phyloP scores from a whole-genome alignment of 495 filamentous ascomycete genomes.

The Corynascus novoguineensis region DNA sequence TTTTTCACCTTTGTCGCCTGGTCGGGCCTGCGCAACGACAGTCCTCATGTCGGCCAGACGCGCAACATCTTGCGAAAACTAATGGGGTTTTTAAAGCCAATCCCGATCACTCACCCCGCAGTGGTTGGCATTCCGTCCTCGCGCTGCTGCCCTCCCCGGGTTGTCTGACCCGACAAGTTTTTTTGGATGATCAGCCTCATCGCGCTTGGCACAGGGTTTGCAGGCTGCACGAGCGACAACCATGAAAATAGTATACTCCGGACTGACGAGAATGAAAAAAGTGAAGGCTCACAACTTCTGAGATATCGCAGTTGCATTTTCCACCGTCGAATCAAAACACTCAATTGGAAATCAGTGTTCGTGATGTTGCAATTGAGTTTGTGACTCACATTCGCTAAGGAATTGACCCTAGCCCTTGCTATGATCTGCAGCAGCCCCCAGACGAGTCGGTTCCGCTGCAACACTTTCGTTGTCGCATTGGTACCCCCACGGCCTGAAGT shows the following conservation, averaged over 20 bases:
- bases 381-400: conserved; percentile 24
- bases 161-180: too few species aligned
- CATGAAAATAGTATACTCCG: neutral
- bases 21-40: neutral
- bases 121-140: neutral
- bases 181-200: neutral
- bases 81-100: neutral
- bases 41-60: conserved; percentile 3
- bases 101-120: neutral
- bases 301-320: neutral
- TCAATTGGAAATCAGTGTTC: conserved; percentile 19
- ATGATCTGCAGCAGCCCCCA: neutral
- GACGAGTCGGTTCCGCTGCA: neutral
- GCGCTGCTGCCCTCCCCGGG: neutral
- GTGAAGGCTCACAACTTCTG: neutral
- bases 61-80: conserved; percentile 21
- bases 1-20: neutral
- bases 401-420: neutral
- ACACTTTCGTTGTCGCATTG: too few species aligned
- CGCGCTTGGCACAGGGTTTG: neutral
- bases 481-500: too few species aligned
- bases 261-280: neutral
- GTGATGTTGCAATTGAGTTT: conserved; percentile 26
- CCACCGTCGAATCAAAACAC: conserved; percentile 25
- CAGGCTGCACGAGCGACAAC: too few species aligned